Evolutionary conservation across 495 filamentous ascomycete species (phyloP).

Genomic region (Neurospora cerealis): DNA sequence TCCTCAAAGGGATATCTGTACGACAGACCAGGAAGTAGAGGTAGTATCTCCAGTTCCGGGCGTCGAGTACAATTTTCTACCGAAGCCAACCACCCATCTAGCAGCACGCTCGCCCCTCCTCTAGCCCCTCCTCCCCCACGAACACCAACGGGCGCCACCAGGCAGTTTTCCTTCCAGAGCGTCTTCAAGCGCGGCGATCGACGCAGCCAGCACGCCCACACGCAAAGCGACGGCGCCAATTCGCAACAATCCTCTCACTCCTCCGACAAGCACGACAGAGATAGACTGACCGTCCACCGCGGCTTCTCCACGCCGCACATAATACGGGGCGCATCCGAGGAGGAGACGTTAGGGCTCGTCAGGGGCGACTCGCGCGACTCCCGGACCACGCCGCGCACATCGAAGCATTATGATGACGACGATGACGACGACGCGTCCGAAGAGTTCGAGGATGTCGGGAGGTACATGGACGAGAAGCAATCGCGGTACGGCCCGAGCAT

Average conservation of each 20-base stretch:
- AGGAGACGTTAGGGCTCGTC: constrained; percentile 81
- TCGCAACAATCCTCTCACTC: constrained; percentile 17
- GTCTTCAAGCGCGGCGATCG: constrained; percentile 45
- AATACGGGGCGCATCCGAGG: constrained; percentile 58
- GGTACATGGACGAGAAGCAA: constrained; percentile 26
- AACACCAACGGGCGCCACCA: constrained; percentile 24
- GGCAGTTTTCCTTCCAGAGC: constrained; percentile 89
- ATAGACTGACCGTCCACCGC: constrained; percentile 27
- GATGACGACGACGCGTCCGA: constrained; percentile 24
- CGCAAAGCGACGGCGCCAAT: constrained; percentile 24
- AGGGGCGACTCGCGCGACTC: constrained; percentile 56
- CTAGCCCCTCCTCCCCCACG: not conserved
- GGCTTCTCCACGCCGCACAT: constrained; percentile 36
- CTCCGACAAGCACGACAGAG: constrained; percentile 26
- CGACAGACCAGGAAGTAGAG: constrained; percentile 19
- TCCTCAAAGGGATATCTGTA: constrained; percentile 1
- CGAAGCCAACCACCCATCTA: not conserved
- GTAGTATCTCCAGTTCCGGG: constrained; percentile 24
- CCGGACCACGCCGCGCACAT: constrained; percentile 28
- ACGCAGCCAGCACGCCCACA: constrained; percentile 25
- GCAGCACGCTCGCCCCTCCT: not conserved
- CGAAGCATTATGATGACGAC: constrained; percentile 25
- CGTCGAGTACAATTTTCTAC: constrained; percentile 30
- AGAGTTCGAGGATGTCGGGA: constrained; percentile 11
- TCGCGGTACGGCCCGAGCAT: constrained; percentile 32